phyloP scores from a whole-genome alignment of 129 eudicot genomes.

The Sambucus nigra region DNA sequence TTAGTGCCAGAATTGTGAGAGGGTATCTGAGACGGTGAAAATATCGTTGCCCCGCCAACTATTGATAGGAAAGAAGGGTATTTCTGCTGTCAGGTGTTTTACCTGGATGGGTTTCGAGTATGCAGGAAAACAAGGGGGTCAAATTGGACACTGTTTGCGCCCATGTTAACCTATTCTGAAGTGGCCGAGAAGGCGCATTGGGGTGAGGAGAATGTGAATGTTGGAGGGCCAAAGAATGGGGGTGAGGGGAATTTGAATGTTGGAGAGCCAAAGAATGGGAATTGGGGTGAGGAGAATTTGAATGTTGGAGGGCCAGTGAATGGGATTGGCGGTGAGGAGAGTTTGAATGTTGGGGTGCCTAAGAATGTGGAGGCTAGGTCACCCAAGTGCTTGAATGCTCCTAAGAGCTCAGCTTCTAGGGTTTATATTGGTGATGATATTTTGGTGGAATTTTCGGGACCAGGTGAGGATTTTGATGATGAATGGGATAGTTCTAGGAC shows the following conservation, averaged over 20 bases:
- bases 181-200: not conserved
- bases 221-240: no score
- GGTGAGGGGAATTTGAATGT: no score
- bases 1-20: constrained; percentile 65
- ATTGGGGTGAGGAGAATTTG: constrained; percentile 13
- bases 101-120: constrained; percentile 50
- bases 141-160: constrained; percentile 68
- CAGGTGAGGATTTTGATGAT: constrained; percentile 43
- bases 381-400: constrained; percentile 5
- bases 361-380: constrained; percentile 2
- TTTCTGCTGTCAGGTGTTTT: constrained; percentile 76
- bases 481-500: constrained; percentile 37
- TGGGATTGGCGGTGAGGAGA: no score
- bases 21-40: constrained; percentile 70
- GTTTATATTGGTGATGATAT: constrained; percentile 57
- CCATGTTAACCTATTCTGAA: constrained; percentile 39
- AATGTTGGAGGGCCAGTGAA: no score
- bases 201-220: constrained; percentile 12
- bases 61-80: constrained; percentile 42
- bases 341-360: no score
- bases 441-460: constrained; percentile 38
- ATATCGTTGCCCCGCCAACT: constrained; percentile 52
- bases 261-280: no score
- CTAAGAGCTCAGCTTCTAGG: constrained; percentile 32
- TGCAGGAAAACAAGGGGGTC: constrained; percentile 37